Percentiles rank a stretch among this genome's conserved stretches.
Conservation (phyloP, 495 filamentous ascomycete species). For the Penicillium manginii region DNA sequence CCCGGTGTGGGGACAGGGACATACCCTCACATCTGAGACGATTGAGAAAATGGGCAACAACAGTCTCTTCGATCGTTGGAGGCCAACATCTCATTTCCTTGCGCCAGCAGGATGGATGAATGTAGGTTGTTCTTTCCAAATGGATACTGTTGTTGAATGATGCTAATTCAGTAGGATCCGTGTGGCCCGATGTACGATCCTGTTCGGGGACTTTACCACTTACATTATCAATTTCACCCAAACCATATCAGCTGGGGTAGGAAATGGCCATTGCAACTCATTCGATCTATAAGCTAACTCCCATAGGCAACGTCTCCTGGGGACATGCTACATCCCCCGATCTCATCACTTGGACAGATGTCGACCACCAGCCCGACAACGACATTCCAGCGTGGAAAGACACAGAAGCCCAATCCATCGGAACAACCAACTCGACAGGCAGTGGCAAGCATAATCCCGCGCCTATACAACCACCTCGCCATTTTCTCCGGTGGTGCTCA, state of each 20-base stretch:
- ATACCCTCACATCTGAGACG: constrained; percentile 10
- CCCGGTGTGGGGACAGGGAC: constrained; percentile 10
- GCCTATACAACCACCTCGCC: constrained; percentile 20
- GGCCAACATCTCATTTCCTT: constrained; percentile 24
- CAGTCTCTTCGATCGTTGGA: constrained; percentile 19
- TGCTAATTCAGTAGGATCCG: constrained; percentile 15
- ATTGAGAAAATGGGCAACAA: constrained; percentile 24
- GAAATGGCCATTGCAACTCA: background rate
- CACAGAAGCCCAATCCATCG: constrained; percentile 18
- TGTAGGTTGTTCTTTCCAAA: background rate
- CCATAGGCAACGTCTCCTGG: constrained; percentile 23
- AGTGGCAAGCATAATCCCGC: constrained; percentile 19
- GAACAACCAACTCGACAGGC: constrained; percentile 14
- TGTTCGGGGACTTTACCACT: constrained; percentile 15
- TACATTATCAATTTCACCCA: constrained; percentile 24
- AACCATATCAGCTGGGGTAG: constrained; percentile 24
- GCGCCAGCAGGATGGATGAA: constrained; percentile 27
- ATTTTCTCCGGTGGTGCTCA: constrained; percentile 20
- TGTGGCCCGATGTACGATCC: constrained; percentile 24
- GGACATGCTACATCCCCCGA: constrained; percentile 22
- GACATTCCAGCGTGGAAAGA: constrained; percentile 22
- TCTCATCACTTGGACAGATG: constrained; percentile 21
- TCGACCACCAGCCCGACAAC: constrained; percentile 17
- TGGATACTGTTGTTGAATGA: background rate
- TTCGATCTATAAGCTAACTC: background rate